phyloP scores from a whole-genome alignment of 208 protist genomes.

The Blechomonas ayalai region DNA sequence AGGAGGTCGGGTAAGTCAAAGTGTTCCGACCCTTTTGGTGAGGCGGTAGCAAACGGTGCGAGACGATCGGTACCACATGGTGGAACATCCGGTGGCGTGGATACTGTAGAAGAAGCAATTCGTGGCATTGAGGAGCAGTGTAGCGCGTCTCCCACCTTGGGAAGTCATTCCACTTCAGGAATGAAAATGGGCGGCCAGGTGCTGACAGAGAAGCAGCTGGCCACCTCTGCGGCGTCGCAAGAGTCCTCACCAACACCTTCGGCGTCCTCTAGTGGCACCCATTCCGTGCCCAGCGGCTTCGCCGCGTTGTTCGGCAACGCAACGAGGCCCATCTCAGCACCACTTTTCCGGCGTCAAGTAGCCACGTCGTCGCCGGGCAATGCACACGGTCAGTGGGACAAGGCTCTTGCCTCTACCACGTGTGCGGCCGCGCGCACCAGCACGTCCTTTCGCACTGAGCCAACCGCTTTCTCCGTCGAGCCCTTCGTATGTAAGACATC shows the following conservation, averaged over 20 bases:
- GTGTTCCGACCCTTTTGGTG: not conserved
- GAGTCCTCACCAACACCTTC: not conserved
- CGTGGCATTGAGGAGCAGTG: constrained; percentile 46
- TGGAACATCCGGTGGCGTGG: no score
- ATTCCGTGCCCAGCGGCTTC: constrained; percentile 13
- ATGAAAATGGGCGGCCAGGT: constrained; percentile 1
- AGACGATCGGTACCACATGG: not conserved
- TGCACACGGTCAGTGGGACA: no score
- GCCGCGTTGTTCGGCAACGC: constrained; percentile 26
- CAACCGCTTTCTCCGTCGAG: no score
- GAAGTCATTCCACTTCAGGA: not conserved
- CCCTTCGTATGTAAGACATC: no score
- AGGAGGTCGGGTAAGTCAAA: not conserved
- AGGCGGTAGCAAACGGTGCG: not conserved
- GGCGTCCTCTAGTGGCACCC: not conserved
- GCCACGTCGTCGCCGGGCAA: no score
- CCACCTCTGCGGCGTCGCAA: not conserved
- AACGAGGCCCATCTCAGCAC: constrained; percentile 6
- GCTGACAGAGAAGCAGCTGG: not conserved
- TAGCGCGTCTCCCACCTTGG: not conserved
- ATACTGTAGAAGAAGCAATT: constrained; percentile 74
- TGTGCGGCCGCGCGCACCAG: no score
- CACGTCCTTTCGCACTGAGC: no score
- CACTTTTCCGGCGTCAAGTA: constrained; percentile 17
- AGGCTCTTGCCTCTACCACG: constrained; percentile 9